Evolutionary conservation across 2,329 filamentous ascomycete species (phyloP).

Genomic region (Aspergillus udagawae): DNA sequence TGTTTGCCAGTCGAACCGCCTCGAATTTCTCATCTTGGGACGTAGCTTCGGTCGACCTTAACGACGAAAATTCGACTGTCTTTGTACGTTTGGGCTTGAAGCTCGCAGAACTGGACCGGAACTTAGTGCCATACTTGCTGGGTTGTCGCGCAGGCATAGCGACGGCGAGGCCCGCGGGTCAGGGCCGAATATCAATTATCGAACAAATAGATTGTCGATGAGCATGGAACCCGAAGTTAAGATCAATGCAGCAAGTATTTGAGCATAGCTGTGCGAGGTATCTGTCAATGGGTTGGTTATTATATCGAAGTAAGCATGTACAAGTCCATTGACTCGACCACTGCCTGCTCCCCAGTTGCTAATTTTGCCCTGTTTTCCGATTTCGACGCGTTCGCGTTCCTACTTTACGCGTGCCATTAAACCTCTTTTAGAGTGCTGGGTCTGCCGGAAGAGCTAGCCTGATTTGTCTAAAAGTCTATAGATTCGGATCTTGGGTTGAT

Average conservation of each 20-base stretch:
- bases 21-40: slow-evolving; percentile 92
- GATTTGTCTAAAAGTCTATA: background rate
- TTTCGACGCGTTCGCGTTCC: slow-evolving; percentile 34
- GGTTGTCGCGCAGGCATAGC: slow-evolving; percentile 48
- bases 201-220: slow-evolving; percentile 9
- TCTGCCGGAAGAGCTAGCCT: slow-evolving; percentile 22
- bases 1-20: slow-evolving; percentile 73
- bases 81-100: slow-evolving; percentile 57
- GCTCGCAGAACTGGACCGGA: slow-evolving; percentile 40
- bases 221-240: slow-evolving; percentile 21
- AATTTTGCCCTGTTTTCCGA: slow-evolving; percentile 12
- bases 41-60: slow-evolving; percentile 75
- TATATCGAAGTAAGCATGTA: slow-evolving; percentile 4
- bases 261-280: slow-evolving; percentile 9
- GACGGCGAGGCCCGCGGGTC: slow-evolving; percentile 23
- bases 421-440: background rate
- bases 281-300: background rate
- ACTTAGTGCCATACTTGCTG: slow-evolving; percentile 64
- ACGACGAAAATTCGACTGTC: slow-evolving; percentile 72
- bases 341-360: slow-evolving; percentile 11
- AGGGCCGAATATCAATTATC: slow-evolving; percentile 20
- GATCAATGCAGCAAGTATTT: slow-evolving; percentile 5
- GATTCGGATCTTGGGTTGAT: background rate
- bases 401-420: slow-evolving; percentile 26
- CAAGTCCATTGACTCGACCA: slow-evolving; percentile 9